phyloP scores from a whole-genome alignment of 768 basidiomycete species.

The Cystofilobasidium bisporidii region DNA sequence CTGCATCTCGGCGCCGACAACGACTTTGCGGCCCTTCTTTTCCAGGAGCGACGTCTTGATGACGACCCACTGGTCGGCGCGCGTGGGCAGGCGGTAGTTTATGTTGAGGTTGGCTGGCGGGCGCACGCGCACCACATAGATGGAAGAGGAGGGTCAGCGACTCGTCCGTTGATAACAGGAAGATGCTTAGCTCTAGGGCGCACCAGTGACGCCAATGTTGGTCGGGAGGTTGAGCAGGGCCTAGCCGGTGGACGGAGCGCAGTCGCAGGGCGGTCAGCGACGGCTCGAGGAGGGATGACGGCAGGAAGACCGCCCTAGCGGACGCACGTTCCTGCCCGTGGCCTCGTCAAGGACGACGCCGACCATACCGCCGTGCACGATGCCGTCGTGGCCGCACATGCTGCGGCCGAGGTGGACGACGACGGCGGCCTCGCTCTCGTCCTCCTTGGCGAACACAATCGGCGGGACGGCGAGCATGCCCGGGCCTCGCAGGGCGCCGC shows the following conservation, averaged over 20 bases:
- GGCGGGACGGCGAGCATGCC: slow-evolving; percentile 70
- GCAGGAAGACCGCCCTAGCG: slow-evolving; percentile 15
- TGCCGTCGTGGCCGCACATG: slow-evolving; percentile 80
- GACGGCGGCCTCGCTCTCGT: slow-evolving; percentile 63
- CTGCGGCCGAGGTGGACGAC: slow-evolving; percentile 76
- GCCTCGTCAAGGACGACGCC: slow-evolving; percentile 84
- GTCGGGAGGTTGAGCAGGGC: slow-evolving; percentile 77
- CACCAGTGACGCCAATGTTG: slow-evolving; percentile 72
- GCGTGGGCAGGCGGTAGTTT: slow-evolving; percentile 76
- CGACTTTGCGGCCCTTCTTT: slow-evolving; percentile 65
- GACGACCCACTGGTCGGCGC: slow-evolving; percentile 82
- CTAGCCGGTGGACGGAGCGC: slow-evolving; percentile 44
- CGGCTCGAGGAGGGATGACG: background rate
- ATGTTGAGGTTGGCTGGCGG: slow-evolving; percentile 58
- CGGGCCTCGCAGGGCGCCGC: slow-evolving; percentile 76
- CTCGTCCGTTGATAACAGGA: no score
- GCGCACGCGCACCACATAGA: background rate
- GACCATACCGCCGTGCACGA: slow-evolving; percentile 83
- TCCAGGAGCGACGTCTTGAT: slow-evolving; percentile 60
- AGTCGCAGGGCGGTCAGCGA: background rate
- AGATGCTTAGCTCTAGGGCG: background rate
- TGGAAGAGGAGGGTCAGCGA: background rate
- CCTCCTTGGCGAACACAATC: slow-evolving; percentile 59
- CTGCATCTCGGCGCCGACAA: slow-evolving; percentile 63
- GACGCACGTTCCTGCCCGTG: slow-evolving; percentile 60